Conservation (phyloP, 768 basidiomycete genomes). For the Hydnomerulius pinastri region DNA sequence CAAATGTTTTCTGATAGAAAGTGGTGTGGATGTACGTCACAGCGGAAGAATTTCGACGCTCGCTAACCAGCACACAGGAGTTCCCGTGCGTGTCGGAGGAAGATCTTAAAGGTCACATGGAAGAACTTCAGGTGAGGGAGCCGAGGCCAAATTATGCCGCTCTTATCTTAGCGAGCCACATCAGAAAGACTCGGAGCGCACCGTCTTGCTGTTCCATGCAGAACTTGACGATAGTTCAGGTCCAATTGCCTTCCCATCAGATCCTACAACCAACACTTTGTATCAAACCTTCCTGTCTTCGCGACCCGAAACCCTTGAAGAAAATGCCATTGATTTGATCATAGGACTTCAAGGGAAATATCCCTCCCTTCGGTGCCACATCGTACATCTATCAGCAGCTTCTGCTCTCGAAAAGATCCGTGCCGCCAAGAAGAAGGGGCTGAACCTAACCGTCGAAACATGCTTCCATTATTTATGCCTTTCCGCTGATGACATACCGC, state of each 20-base stretch:
- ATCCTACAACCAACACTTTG: constrained; percentile 38
- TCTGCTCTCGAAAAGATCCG: constrained; percentile 76
- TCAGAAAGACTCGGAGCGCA: constrained; percentile 65
- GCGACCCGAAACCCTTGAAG: constrained; percentile 79
- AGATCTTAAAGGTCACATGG: constrained; percentile 73
- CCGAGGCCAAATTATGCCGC: not conserved
- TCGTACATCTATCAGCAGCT: constrained; percentile 93
- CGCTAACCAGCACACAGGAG: constrained; percentile 55
- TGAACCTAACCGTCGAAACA: constrained; percentile 89
- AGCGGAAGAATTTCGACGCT: constrained; percentile 4
- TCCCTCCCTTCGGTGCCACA: constrained; percentile 80
- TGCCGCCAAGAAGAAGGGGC: constrained; percentile 61
- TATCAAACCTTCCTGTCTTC: constrained; percentile 88
- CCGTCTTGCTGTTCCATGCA: constrained; percentile 89
- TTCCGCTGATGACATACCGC: constrained; percentile 68
- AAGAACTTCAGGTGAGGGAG: constrained; percentile 61
- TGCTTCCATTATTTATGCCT: constrained; percentile 97
- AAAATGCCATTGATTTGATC: constrained; percentile 79
- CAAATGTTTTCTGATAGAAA: constrained; percentile 96
- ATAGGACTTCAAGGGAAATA: constrained; percentile 59
- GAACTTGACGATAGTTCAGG: constrained; percentile 59
- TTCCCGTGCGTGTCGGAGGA: constrained; percentile 82
- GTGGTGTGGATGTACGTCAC: constrained; percentile 81
- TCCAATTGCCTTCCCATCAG: constrained; percentile 14
- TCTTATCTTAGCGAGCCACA: constrained; percentile 9